These are phyloP conservation scores for Arthrinium phaeospermum DNA, from an alignment of 2,329 filamentous ascomycete genomes.

Conservation along the genomic window DNA sequence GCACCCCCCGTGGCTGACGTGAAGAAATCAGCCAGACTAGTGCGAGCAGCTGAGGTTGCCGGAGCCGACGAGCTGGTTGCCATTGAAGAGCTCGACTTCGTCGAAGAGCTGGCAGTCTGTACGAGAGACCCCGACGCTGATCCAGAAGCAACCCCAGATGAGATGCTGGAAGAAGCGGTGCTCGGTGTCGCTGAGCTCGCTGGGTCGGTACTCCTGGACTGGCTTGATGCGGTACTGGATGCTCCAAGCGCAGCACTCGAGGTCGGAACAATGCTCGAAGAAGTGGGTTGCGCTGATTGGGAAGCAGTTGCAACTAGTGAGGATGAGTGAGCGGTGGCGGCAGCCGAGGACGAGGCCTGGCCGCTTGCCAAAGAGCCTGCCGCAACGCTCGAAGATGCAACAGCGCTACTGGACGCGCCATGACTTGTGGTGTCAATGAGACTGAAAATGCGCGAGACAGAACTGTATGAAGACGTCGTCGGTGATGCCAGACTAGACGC, in stretches of 20 bases:
- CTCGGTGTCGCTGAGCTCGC: not conserved
- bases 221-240: not conserved
- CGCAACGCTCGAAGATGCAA: not conserved
- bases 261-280: not conserved
- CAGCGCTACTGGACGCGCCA: not conserved
- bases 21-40: not conserved
- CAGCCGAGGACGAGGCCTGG: not conserved
- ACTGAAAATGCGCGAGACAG: constrained; percentile 22
- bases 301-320: not conserved
- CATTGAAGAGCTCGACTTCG: not conserved
- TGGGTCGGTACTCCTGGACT: not conserved
- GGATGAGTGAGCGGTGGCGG: not conserved
- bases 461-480: constrained; percentile 17
- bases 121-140: not conserved
- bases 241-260: not conserved
- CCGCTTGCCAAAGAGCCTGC: not conserved
- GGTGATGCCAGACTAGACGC: not conserved
- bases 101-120: not conserved
- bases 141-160: not conserved
- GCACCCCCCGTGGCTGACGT: not conserved
- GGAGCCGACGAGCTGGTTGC: not conserved
- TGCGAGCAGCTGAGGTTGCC: not conserved
- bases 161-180: not conserved
- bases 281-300: not conserved
- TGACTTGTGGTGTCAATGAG: constrained; percentile 21